Conservation (phyloP, 1,284 basidiomycete species). For the Veloporphyrellus conicus region DNA sequence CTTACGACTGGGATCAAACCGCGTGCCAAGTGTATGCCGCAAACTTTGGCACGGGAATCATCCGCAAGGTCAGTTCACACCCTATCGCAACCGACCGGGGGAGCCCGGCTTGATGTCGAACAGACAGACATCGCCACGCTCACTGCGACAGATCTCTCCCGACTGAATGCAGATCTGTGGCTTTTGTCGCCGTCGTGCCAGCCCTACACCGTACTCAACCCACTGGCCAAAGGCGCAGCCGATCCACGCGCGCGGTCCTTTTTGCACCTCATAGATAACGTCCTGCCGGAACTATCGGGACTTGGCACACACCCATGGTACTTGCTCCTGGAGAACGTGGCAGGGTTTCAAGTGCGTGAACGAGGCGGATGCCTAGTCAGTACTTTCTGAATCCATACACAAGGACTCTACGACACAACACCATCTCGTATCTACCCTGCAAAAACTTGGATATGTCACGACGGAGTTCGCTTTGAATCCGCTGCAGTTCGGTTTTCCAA, state of each 20-base stretch:
- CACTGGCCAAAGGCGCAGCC: conserved; percentile 58
- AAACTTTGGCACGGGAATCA: conserved; percentile 48
- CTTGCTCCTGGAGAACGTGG: conserved; percentile 73
- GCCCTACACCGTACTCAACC: conserved; percentile 74
- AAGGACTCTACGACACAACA: conserved; percentile 63
- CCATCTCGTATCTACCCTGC: conserved; percentile 48
- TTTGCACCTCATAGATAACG: conserved; percentile 58
- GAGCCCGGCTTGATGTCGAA: conserved; percentile 1
- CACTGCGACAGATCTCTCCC: conserved; percentile 43
- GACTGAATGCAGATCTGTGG: conserved; percentile 56
- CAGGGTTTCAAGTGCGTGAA: conserved; percentile 66
- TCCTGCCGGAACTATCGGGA: conserved; percentile 57
- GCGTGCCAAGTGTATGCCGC: conserved; percentile 62
- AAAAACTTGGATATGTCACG: conserved; percentile 50
- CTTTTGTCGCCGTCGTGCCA: conserved; percentile 75
- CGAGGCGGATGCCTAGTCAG: not conserved
- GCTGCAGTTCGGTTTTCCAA: conserved; percentile 71
- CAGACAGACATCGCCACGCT: conserved; percentile 64
- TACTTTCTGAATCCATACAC: conserved; percentile 9
- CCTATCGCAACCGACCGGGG: not conserved
- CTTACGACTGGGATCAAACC: conserved; percentile 74
- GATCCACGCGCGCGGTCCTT: conserved; percentile 76
- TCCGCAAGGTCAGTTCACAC: conserved; percentile 44
- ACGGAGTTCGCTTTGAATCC: conserved; percentile 67
- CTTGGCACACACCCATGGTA: conserved; percentile 46